Evolutionary conservation across 345 rosid species (phyloP), one percentile per base, ranked within the genome.

Genomic region (Eucalyptus polybractea): DNA sequence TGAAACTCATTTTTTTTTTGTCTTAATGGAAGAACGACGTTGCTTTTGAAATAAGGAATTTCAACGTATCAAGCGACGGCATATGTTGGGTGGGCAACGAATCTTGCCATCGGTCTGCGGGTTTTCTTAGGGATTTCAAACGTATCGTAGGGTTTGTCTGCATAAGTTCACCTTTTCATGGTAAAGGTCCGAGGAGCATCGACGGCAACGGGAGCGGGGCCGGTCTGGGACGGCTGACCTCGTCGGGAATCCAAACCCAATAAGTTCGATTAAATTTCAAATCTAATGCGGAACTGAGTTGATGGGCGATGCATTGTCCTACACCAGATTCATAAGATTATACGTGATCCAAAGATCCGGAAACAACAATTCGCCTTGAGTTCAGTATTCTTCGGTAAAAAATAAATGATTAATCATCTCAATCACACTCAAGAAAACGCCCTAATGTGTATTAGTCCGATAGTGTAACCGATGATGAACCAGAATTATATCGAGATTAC

Each of bases 291-390:
- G 16, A 65, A 65, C 9, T 13, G 37, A n/a, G 72, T 65, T n/a
- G 37, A n/a, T n/a, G 37, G 19, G 37, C 37, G 10, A 65, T n/a
- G 9, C 5, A 29, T 65, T 65, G 33, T 65, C 72, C 72, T 65
- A 7, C 37, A 13, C 37, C 10, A 3, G 9, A n/a, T 15, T 65
- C 37, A n/a, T n/a, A n/a, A 65, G 72, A 65, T 65, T 65, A 65
- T 29, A 65, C 37, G 10, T 13, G 40, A 65, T 65, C 76, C 10
- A n/a, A 0, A 65, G 33, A n/a, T 14, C 37, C 0, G 1, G 10
- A 29, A n/a, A 65, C 76, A 65, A n/a, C 21, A 65, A 65, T 65
- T 65, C 37, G 37, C 19, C 37, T n/a, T 16, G 5, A 65, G 1
- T n/a, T 65, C 33, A 65, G 37, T 65, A 14, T 65, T 65, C 40